phyloP scores from a whole-genome alignment of 805 yeast species.

The Phaffomyces antillensis region DNA sequence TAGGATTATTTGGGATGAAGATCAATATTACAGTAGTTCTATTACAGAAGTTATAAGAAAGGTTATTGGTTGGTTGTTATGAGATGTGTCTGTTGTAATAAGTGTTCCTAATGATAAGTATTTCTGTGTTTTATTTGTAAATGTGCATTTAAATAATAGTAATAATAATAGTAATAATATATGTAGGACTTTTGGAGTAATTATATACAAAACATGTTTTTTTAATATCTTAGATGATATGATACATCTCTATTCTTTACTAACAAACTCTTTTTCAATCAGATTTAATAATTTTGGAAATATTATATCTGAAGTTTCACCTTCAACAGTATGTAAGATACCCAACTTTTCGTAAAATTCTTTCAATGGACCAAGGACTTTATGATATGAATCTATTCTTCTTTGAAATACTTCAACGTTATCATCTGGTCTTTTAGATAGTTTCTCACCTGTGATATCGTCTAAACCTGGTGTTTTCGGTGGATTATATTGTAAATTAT shows the following conservation, averaged over 20 bases:
- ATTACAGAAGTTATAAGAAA: conserved; percentile 23
- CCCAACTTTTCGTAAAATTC: conserved; percentile 47
- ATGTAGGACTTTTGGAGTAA: too few relatives aligned
- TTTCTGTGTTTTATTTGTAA: too few relatives aligned
- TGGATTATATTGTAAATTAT: conserved; percentile 81
- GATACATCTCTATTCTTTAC: neutral
- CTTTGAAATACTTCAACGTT: conserved; percentile 63
- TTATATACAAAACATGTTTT: too few relatives aligned
- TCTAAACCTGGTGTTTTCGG: conserved; percentile 78
- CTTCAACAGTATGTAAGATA: conserved; percentile 51
- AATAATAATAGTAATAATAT: neutral
- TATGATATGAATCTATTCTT: conserved; percentile 57
- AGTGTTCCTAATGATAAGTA: neutral
- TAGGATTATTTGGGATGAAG: conserved; percentile 75
- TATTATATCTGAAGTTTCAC: conserved; percentile 78
- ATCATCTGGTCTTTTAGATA: conserved; percentile 77
- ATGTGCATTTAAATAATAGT: neutral
- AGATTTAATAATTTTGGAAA: conserved; percentile 57
- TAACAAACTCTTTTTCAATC: conserved; percentile 27
- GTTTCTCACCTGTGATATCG: conserved; percentile 84
- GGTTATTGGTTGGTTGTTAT: conserved; percentile 27
- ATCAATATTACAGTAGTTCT: conserved; percentile 32
- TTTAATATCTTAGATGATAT: neutral
- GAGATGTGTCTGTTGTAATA: neutral
- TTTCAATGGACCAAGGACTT: conserved; percentile 55